Percentiles rank a stretch among this genome's conserved stretches.
phyloP scores from a whole-genome alignment of 2,329 filamentous ascomycete species.

The Stachybotrys elegans region DNA sequence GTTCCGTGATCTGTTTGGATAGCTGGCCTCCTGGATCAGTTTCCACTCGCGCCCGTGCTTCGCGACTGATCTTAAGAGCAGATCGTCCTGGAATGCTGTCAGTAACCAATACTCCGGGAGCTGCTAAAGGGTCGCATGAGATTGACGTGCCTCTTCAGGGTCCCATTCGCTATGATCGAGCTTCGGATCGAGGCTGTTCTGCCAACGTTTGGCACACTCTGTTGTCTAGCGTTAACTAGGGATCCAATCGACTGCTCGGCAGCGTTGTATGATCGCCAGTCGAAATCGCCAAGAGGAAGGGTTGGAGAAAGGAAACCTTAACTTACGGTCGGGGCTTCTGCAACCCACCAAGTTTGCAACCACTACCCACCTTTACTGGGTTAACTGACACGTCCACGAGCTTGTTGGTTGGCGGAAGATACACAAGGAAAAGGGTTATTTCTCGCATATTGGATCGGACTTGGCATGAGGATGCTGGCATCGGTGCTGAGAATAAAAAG shows the following conservation, averaged over 20 bases:
- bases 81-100: no score
- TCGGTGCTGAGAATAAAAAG: no score
- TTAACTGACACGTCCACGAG: no score
- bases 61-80: slow-evolving; percentile 11
- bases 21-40: slow-evolving; percentile 12
- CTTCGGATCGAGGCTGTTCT: slow-evolving; percentile 35
- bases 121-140: no score
- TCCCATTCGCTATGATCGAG: slow-evolving; percentile 22
- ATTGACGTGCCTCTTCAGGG: slow-evolving; percentile 13
- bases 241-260: no score
- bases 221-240: no score
- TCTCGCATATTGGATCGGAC: no score
- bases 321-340: slow-evolving; percentile 21
- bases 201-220: slow-evolving; percentile 44
- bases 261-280: background rate
- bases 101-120: no score
- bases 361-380: slow-evolving; percentile 36
- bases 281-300: no score
- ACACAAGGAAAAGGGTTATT: no score
- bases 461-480: no score
- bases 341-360: slow-evolving; percentile 31
- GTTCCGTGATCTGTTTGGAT: slow-evolving; percentile 13
- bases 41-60: slow-evolving; percentile 17
- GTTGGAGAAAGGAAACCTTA: background rate
- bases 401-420: no score